Conservation (phyloP, 78 protist genomes). For the Isochrysis galbana region DNA sequence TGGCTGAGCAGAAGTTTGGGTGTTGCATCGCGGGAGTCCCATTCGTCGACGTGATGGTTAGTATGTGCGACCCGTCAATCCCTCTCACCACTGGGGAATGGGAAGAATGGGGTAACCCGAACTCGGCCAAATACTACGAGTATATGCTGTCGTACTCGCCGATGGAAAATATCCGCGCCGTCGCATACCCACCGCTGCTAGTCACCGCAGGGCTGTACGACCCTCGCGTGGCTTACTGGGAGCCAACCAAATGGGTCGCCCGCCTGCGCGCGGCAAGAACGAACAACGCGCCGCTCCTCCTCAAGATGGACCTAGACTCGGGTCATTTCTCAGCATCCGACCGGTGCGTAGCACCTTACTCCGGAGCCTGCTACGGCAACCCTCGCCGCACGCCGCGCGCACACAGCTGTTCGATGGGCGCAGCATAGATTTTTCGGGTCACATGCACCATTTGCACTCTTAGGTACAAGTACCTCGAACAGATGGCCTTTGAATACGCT, state of each 20-base stretch:
- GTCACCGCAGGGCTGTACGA: slow-evolving; percentile 48
- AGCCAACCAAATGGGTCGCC: slow-evolving; percentile 33
- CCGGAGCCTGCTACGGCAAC: no score
- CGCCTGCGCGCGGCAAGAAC: neutral
- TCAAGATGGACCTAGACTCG: slow-evolving; percentile 9
- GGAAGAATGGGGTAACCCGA: slow-evolving; percentile 39
- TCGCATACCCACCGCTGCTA: slow-evolving; percentile 22
- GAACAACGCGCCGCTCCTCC: neutral
- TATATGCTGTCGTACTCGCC: slow-evolving; percentile 43
- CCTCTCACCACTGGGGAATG: slow-evolving; percentile 49
- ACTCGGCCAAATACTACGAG: neutral
- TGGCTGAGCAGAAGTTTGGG: no score
- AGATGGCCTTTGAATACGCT: slow-evolving; percentile 16
- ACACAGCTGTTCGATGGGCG: no score
- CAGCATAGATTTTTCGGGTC: no score
- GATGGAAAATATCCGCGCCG: neutral
- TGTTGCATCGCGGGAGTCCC: slow-evolving; percentile 41
- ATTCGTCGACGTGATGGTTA: slow-evolving; percentile 56
- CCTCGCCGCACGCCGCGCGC: no score
- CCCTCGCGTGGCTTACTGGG: slow-evolving; percentile 63
- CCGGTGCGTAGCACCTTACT: no score
- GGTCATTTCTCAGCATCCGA: slow-evolving; percentile 7
- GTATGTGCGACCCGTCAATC: slow-evolving; percentile 52
- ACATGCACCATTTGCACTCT: no score
- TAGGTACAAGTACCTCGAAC: neutral